Evolutionary conservation across 805 yeast genomes (phyloP).

Genomic region (Kodamaea nitidulidarum): DNA sequence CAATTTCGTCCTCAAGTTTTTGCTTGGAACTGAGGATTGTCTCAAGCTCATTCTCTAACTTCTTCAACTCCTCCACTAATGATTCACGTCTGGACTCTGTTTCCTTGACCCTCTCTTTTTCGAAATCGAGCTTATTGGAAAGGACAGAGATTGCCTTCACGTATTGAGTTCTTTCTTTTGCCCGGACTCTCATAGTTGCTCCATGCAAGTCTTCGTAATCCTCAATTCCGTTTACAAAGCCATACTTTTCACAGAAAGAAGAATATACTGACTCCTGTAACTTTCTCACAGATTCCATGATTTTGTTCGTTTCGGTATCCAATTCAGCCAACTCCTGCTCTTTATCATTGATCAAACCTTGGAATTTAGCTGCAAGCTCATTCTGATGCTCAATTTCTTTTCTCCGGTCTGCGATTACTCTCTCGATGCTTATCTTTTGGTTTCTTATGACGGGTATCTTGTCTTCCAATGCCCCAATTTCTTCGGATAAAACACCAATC

Average conservation of each 20-base stretch:
- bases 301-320: slow-evolving; percentile 8
- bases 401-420: slow-evolving; percentile 42
- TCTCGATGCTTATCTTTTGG: slow-evolving; percentile 39
- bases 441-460: slow-evolving; percentile 43
- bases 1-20: slow-evolving; percentile 20
- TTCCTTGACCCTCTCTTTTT: slow-evolving; percentile 53
- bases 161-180: slow-evolving; percentile 59
- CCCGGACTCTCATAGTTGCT: slow-evolving; percentile 47
- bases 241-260: slow-evolving; percentile 52
- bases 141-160: slow-evolving; percentile 58
- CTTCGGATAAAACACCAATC: slow-evolving; percentile 56
- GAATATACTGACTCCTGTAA: slow-evolving; percentile 46
- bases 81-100: slow-evolving; percentile 44
- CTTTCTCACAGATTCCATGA: slow-evolving; percentile 18
- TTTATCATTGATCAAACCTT: slow-evolving; percentile 16
- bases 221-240: slow-evolving; percentile 48
- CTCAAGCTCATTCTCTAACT: slow-evolving; percentile 31
- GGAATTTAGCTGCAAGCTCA: slow-evolving; percentile 18
- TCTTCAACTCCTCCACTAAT: slow-evolving; percentile 37
- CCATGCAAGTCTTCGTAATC: slow-evolving; percentile 75
- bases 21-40: slow-evolving; percentile 31
- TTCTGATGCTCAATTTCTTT: slow-evolving; percentile 52
- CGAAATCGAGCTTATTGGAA: slow-evolving; percentile 61
- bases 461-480: slow-evolving; percentile 42
- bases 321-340: slow-evolving; percentile 11